Percentiles rank a stretch among this genome's conserved stretches.
These are phyloP conservation scores for Cystobasidium sp. DNA, from an alignment of 1,284 basidiomycete genomes.

Conservation along the genomic window DNA sequence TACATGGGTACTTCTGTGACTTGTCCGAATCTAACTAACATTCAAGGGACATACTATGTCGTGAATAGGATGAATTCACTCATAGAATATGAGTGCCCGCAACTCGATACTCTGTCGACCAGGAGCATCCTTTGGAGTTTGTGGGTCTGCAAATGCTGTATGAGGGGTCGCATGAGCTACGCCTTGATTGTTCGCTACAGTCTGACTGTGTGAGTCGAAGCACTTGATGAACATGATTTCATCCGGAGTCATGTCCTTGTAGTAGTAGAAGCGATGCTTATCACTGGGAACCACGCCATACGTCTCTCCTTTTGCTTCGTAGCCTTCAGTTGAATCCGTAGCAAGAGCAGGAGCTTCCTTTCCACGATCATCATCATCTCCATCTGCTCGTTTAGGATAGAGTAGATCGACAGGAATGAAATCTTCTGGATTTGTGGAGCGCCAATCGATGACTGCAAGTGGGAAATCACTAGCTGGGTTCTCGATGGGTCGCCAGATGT, in stretches of 20 bases:
- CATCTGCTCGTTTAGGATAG: slow-evolving; percentile 28
- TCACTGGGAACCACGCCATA: slow-evolving; percentile 38
- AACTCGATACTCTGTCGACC: slow-evolving; percentile 67
- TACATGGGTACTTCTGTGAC: too few relatives aligned
- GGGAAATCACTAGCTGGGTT: slow-evolving; percentile 55
- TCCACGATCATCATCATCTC: slow-evolving; percentile 38
- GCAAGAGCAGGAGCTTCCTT: slow-evolving; percentile 19
- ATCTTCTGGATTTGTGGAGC: slow-evolving; percentile 46
- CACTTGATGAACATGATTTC: slow-evolving; percentile 56
- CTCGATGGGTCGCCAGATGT: slow-evolving; percentile 55
- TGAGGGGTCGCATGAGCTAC: slow-evolving; percentile 66
- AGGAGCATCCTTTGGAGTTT: slow-evolving; percentile 63
- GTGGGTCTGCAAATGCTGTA: slow-evolving; percentile 65
- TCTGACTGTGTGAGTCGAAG: slow-evolving; percentile 51
- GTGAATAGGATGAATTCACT: not conserved
- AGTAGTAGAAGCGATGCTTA: slow-evolving; percentile 52
- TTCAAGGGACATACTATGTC: too few relatives aligned
- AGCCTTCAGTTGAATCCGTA: slow-evolving; percentile 22
- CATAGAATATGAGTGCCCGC: slow-evolving; percentile 66
- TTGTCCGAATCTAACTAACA: too few relatives aligned
- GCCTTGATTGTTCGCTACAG: slow-evolving; percentile 17
- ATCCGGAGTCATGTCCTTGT: slow-evolving; percentile 54
- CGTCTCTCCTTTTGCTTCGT: slow-evolving; percentile 44
- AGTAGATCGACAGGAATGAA: slow-evolving; percentile 48
- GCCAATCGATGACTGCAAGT: slow-evolving; percentile 52